These are phyloP conservation scores for Aspergillus glaucus DNA, from an alignment of 2,329 filamentous ascomycete genomes.

Conservation along the genomic window DNA sequence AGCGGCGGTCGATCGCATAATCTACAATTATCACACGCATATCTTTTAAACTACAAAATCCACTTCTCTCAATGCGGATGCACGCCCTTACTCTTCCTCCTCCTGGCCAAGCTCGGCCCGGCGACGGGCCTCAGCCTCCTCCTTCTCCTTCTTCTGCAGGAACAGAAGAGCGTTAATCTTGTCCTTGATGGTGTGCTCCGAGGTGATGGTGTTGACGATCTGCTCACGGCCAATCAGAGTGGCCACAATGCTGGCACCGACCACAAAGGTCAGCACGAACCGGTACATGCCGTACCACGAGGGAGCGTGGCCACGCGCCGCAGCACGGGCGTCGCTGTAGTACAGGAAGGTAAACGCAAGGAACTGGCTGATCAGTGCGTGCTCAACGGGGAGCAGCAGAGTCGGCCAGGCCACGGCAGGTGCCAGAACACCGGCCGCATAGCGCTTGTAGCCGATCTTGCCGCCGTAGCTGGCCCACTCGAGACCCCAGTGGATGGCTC, in stretches of 20 bases:
- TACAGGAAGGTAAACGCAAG: constrained; percentile 78
- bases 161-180: constrained; percentile 49
- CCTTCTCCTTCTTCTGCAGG: constrained; percentile 41
- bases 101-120: constrained; percentile 22
- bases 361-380: constrained; percentile 81
- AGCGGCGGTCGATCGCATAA: background rate
- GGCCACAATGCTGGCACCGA: constrained; percentile 73
- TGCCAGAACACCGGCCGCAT: constrained; percentile 73
- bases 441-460: constrained; percentile 68
- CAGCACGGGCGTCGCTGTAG: constrained; percentile 71
- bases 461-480: constrained; percentile 69
- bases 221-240: constrained; percentile 77
- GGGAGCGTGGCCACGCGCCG: constrained; percentile 70
- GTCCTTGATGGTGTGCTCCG: constrained; percentile 39
- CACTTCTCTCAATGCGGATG: background rate
- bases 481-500: constrained; percentile 88
- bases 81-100: constrained; percentile 27
- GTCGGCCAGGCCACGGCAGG: constrained; percentile 86
- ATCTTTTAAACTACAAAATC: background rate
- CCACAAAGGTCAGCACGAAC: constrained; percentile 85
- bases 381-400: constrained; percentile 73
- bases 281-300: constrained; percentile 84
- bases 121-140: constrained; percentile 35
- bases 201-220: constrained; percentile 45
- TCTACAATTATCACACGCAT: background rate